A percentile compares a stretch with the other conserved stretches of the same genome.
Conservation (phyloP, 1,284 basidiomycete genomes). For the Pseudozyma sp. region DNA sequence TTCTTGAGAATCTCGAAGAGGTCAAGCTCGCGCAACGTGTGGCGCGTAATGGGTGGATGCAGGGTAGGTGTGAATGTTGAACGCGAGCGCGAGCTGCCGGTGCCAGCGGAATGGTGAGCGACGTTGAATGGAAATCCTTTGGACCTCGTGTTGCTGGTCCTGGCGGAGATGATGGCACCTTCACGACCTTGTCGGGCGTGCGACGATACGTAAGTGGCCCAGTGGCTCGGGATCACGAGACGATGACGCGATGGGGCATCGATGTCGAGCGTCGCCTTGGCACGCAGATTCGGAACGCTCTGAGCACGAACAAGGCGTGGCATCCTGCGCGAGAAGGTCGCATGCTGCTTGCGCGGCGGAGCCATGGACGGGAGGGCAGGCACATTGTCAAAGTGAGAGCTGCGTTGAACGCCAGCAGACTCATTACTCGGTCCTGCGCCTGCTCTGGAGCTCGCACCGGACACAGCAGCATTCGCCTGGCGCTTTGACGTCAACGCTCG, state of each 20-base stretch:
- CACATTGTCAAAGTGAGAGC: neutral
- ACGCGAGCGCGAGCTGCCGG: conserved; percentile 31
- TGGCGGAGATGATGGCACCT: conserved; percentile 1
- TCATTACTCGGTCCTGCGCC: neutral
- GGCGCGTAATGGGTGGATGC: conserved; percentile 82
- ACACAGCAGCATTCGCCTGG: neutral
- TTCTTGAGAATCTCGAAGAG: conserved; percentile 86
- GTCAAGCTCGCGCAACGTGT: conserved; percentile 85
- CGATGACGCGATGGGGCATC: conserved; percentile 34
- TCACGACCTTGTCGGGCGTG: conserved; percentile 27
- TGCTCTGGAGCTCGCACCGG: neutral
- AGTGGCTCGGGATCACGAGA: conserved; percentile 40
- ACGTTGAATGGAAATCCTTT: conserved; percentile 24
- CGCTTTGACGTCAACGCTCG: conserved; percentile 8
- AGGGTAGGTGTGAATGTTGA: conserved; percentile 72
- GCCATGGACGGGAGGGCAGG: conserved; percentile 13
- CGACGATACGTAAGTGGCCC: conserved; percentile 31
- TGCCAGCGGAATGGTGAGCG: conserved; percentile 13
- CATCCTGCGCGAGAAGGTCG: conserved; percentile 13
- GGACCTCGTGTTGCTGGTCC: conserved; percentile 1
- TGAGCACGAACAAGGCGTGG: conserved; percentile 42
- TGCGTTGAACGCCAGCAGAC: neutral
- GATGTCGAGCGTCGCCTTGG: conserved; percentile 45
- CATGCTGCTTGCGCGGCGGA: conserved; percentile 23
- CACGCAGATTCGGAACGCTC: conserved; percentile 52